phyloP scores from a whole-genome alignment of 768 basidiomycete species.

The Lactarius indigo region DNA sequence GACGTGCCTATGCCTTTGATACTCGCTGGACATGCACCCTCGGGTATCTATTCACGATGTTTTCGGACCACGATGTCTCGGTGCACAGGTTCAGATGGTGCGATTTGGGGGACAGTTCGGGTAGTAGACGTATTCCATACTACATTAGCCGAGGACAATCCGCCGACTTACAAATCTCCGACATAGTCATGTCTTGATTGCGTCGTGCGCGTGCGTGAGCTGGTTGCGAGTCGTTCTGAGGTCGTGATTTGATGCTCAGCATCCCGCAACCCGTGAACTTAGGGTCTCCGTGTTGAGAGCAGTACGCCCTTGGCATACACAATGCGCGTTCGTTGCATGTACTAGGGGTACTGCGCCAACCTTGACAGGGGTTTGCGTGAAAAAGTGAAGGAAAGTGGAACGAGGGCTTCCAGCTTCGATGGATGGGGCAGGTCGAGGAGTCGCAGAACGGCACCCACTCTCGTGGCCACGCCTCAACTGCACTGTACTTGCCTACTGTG shows the following conservation, averaged over 20 bases:
- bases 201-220: neutral
- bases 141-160: neutral
- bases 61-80: neutral
- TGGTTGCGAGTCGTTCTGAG: neutral
- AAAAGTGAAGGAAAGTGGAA: neutral
- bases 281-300: neutral
- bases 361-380: neutral
- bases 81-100: neutral
- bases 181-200: neutral
- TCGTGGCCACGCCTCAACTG: neutral
- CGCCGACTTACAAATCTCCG: neutral
- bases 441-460: neutral
- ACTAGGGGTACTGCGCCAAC: neutral
- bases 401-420: neutral
- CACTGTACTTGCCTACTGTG: neutral
- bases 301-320: neutral
- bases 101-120: neutral
- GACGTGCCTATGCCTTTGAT: neutral
- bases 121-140: neutral
- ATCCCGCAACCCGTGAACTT: neutral
- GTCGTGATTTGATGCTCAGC: neutral
- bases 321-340: neutral
- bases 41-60: neutral
- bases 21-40: neutral
- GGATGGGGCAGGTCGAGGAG: neutral